These are phyloP conservation scores for Aureobasidium mangrovei DNA, from an alignment of 2,329 filamentous ascomycete genomes.

Conservation along the genomic window DNA sequence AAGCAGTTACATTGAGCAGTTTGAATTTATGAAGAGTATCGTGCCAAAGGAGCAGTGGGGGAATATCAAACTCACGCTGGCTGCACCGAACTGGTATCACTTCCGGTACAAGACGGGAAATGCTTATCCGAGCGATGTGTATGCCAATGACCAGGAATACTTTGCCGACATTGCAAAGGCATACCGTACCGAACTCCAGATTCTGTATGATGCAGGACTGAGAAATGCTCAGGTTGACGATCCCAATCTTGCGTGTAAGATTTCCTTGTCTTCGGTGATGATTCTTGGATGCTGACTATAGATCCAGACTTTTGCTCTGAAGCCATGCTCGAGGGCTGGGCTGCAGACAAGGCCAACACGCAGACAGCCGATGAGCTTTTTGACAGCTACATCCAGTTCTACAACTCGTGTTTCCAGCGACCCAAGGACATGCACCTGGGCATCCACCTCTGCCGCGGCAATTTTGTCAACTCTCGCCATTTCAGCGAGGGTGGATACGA, in stretches of 20 bases:
- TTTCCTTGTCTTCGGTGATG: not conserved
- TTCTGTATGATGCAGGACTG: conserved; percentile 37
- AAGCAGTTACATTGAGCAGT: conserved; percentile 50
- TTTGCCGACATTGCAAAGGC: conserved; percentile 39
- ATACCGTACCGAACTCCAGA: conserved; percentile 39
- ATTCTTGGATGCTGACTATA: not conserved
- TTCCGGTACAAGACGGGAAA: conserved; percentile 50
- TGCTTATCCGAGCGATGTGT: conserved; percentile 38
- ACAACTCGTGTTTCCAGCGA: conserved; percentile 56
- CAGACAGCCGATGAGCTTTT: conserved; percentile 62
- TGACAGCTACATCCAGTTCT: conserved; percentile 66
- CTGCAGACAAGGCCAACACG: conserved; percentile 57
- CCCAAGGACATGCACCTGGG: conserved; percentile 66
- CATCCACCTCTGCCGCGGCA: conserved; percentile 60
- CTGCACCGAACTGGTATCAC: conserved; percentile 49
- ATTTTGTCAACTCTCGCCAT: conserved; percentile 39
- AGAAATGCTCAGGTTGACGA: conserved; percentile 43
- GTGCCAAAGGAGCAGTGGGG: conserved; percentile 53
- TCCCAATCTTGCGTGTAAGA: conserved; percentile 37
- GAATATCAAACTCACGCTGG: conserved; percentile 47
- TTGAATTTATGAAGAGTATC: conserved; percentile 50
- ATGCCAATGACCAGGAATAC: conserved; percentile 39
- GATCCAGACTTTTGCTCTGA: conserved; percentile 60
- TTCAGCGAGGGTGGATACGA: conserved; percentile 42
- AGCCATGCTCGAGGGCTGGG: conserved; percentile 62